These are phyloP conservation scores for Manihot esculenta DNA, from an alignment of 441 rosid species.

Conservation along the genomic window DNA sequence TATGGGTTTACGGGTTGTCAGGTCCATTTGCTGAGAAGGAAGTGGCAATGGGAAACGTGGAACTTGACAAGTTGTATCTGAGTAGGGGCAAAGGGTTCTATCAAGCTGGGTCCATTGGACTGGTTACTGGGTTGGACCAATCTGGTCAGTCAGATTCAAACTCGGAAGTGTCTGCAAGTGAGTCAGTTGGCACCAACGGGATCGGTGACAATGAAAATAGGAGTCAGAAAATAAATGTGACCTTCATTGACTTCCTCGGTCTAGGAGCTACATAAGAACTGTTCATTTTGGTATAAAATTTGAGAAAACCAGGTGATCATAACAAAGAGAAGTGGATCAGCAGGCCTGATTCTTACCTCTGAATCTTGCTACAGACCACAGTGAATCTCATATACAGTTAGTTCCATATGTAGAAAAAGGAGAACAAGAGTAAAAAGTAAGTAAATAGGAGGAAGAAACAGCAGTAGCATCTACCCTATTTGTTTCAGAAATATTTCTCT, in stretches of 20 bases:
- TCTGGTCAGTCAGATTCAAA: constrained; percentile 51
- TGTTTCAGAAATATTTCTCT: background rate
- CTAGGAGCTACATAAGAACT: constrained; percentile 41
- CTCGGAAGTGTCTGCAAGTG: constrained; percentile 54
- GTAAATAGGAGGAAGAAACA: background rate
- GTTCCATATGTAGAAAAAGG: constrained; percentile 9
- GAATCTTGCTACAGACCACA: too few relatives aligned
- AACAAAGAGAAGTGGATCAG: background rate
- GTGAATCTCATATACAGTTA: background rate
- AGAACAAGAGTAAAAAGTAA: background rate
- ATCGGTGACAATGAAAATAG: constrained; percentile 29
- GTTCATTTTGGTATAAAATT: background rate
- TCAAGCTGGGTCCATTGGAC: constrained; percentile 25
- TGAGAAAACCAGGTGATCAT: background rate
- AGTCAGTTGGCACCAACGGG: constrained; percentile 41
- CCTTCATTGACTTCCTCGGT: constrained; percentile 68
- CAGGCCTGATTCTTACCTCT: too few relatives aligned
- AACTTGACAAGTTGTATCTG: constrained; percentile 21
- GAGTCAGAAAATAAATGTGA: constrained; percentile 23
- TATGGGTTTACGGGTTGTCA: constrained; percentile 17
- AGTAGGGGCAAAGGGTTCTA: constrained; percentile 11
- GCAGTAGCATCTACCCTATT: background rate
- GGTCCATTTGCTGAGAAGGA: constrained; percentile 31
- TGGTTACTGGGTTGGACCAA: constrained; percentile 33
- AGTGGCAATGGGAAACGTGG: constrained; percentile 19